A percentile compares a stretch with the other conserved stretches of the same genome.
Evolutionary conservation across 2,329 filamentous ascomycete genomes (phyloP).

Genomic region (Chrysoporthe cubensis): DNA sequence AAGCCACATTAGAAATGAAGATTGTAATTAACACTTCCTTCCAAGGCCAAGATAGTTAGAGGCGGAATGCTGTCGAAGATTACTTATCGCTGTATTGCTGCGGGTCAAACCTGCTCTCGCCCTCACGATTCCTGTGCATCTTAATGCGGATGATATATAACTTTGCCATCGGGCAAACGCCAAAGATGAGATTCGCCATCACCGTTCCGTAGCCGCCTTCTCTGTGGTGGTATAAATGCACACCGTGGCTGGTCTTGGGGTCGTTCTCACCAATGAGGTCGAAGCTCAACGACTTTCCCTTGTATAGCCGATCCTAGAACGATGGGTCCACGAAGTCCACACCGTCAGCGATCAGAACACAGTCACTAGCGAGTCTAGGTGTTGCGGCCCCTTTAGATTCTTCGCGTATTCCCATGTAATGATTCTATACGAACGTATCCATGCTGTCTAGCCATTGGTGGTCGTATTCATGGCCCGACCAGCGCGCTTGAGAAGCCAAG

Average conservation of each 20-base stretch:
- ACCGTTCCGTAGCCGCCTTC: constrained; percentile 3
- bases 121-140: background rate
- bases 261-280: background rate
- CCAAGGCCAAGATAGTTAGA: background rate
- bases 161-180: constrained; percentile 3
- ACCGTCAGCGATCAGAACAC: constrained; percentile 14
- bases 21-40: background rate
- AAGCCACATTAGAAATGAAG: background rate
- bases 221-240: background rate
- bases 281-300: background rate
- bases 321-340: background rate
- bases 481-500: background rate
- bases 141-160: background rate
- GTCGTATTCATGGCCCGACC: background rate
- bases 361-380: background rate
- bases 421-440: background rate
- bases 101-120: background rate
- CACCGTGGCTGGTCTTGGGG: background rate
- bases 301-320: background rate
- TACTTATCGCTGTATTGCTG: background rate
- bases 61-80: background rate
- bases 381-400: background rate
- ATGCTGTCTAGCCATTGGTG: background rate
- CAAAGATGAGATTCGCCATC: constrained; percentile 12
- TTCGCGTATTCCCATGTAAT: background rate